Evolutionary conservation across 2,329 filamentous ascomycete genomes (phyloP).

Genomic region (Trichophyton equinum): DNA sequence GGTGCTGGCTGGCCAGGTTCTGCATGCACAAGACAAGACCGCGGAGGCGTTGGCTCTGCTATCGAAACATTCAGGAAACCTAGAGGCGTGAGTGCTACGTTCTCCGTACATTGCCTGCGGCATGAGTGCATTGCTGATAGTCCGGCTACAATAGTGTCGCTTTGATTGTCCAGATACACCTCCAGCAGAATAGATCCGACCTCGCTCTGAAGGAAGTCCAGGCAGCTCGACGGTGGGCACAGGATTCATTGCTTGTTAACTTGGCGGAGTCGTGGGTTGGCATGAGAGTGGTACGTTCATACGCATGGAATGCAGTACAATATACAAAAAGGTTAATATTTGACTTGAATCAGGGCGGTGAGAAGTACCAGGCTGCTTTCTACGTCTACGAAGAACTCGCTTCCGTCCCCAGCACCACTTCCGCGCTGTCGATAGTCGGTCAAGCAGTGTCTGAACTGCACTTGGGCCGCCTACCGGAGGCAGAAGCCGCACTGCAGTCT

Average conservation of each 20-base stretch:
- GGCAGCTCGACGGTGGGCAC: conserved; percentile 80
- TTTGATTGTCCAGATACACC: conserved; percentile 80
- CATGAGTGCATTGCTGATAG: not conserved
- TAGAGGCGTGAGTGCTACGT: conserved; percentile 52
- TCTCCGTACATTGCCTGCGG: not conserved
- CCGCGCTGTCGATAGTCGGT: conserved; percentile 61
- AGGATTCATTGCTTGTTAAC: conserved; percentile 88
- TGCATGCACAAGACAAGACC: conserved; percentile 67
- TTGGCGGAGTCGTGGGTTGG: conserved; percentile 93
- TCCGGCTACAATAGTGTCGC: conserved; percentile 46
- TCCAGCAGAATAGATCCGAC: conserved; percentile 82
- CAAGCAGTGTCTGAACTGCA: conserved; percentile 89
- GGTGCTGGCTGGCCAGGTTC: conserved; percentile 64
- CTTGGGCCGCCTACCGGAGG: conserved; percentile 76
- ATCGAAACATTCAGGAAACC: conserved; percentile 68
- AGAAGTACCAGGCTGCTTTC: conserved; percentile 91
- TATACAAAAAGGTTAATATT: not conserved
- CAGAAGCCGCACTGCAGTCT: conserved; percentile 71
- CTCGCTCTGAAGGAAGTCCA: conserved; percentile 81
- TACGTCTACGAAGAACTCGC: conserved; percentile 97
- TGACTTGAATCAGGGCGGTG: conserved; percentile 55
- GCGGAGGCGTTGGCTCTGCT: conserved; percentile 74
- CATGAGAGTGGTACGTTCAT: conserved; percentile 57
- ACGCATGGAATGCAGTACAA: not conserved
- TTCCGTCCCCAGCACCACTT: conserved; percentile 68